Conservation (phyloP, 768 basidiomycete genomes). For the Candolleomyces eurysporus region DNA sequence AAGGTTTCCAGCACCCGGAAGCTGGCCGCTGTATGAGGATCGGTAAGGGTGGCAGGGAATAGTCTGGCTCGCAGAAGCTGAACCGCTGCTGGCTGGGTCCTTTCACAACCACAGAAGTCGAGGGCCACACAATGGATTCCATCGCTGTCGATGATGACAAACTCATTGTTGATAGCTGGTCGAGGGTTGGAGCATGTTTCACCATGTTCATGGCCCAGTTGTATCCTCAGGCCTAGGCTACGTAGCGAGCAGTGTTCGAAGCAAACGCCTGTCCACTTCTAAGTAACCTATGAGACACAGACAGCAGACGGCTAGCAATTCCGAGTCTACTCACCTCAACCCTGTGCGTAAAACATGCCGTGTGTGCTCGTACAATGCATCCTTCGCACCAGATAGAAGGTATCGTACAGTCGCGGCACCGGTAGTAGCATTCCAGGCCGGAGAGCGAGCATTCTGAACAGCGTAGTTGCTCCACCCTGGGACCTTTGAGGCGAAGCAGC, state of each 20-base stretch:
- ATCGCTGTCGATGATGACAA: conserved; percentile 23
- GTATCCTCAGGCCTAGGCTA: conserved; percentile 10
- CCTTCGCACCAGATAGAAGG: no score
- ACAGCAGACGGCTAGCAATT: not conserved
- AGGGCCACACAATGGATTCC: conserved; percentile 21
- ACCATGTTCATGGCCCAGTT: conserved; percentile 16
- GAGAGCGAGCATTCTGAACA: no score
- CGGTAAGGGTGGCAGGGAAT: no score
- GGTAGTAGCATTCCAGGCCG: no score
- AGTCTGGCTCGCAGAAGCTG: no score
- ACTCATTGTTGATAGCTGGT: conserved; percentile 14
- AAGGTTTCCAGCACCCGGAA: conserved; percentile 5
- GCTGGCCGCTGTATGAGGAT: not conserved
- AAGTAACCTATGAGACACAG: not conserved
- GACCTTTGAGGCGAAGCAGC: no score
- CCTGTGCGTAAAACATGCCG: no score
- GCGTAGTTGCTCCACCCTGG: no score
- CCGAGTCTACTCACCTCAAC: not conserved
- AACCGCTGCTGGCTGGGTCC: no score
- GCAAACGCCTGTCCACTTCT: conserved; percentile 19
- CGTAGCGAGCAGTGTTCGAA: conserved; percentile 8
- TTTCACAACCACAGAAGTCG: no score
- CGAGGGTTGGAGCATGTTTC: conserved; percentile 15
- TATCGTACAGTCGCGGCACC: no score
- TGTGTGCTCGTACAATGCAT: no score